phyloP scores from a whole-genome alignment of 257 asterid genomes.

The Jacaranda mimosifolia region DNA sequence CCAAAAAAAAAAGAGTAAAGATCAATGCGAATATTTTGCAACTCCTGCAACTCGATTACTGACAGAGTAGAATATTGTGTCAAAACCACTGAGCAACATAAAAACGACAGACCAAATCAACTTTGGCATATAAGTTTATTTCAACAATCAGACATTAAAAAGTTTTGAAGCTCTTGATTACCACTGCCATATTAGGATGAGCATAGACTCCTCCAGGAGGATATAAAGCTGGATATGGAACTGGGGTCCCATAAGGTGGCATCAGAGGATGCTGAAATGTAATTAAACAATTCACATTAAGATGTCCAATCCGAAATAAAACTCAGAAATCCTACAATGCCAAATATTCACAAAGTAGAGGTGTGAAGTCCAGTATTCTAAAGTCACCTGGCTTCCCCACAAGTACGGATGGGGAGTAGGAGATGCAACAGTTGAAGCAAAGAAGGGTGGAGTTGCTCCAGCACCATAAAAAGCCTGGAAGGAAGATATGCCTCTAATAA shows the following conservation, averaged over 20 bases:
- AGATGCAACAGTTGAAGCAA: constrained; percentile 91
- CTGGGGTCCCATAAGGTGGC: constrained; percentile 98
- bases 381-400: constrained; percentile 93
- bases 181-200: constrained; percentile 89
- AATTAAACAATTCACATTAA: constrained; percentile 17
- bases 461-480: constrained; percentile 89
- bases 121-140: constrained; percentile 14
- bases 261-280: constrained; percentile 86
- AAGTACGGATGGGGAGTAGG: constrained; percentile 89
- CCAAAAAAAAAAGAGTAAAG: constrained; percentile 25
- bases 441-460: constrained; percentile 91
- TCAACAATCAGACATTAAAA: constrained; percentile 22
- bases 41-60: background rate
- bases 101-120: background rate
- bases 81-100: background rate
- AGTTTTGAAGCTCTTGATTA: constrained; percentile 35
- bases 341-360: constrained; percentile 4
- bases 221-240: constrained; percentile 92
- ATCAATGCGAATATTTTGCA: constrained; percentile 20
- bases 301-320: constrained; percentile 13
- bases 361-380: constrained; percentile 10
- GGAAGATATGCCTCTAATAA: constrained; percentile 9
- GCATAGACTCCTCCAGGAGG: constrained; percentile 92
- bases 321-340: background rate
- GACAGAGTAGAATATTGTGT: background rate